phyloP scores from a whole-genome alignment of 2,329 filamentous ascomycete species.

The Aureobasidium sp. region DNA sequence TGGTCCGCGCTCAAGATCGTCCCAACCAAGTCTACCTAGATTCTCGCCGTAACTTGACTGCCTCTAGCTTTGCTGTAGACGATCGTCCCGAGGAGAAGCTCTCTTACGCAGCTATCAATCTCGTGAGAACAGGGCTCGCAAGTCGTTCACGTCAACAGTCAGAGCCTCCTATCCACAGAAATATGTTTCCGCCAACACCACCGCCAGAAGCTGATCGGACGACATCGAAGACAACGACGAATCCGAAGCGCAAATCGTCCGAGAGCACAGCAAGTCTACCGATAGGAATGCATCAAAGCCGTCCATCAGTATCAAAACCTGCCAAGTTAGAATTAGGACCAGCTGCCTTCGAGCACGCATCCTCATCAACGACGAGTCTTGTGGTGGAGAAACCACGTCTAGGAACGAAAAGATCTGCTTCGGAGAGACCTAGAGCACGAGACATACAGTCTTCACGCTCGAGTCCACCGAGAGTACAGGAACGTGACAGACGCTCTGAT shows the following conservation, averaged over 20 bases:
- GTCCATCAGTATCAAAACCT: slow-evolving; percentile 41
- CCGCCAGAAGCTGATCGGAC: slow-evolving; percentile 66
- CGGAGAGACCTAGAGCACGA: slow-evolving; percentile 30
- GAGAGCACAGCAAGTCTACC: slow-evolving; percentile 34
- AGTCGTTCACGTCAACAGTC: slow-evolving; percentile 74
- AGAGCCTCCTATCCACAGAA: slow-evolving; percentile 67
- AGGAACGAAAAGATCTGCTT: slow-evolving; percentile 33
- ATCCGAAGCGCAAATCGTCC: slow-evolving; percentile 29
- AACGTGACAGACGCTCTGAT: not conserved
- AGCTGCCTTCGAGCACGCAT: slow-evolving; percentile 36
- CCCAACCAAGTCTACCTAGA: slow-evolving; percentile 21
- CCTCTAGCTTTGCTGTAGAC: slow-evolving; percentile 52
- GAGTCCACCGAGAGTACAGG: not conserved
- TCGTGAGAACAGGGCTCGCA: slow-evolving; percentile 77
- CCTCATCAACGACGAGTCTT: not conserved
- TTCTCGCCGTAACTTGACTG: slow-evolving; percentile 23
- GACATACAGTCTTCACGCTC: not conserved
- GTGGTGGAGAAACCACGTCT: slow-evolving; percentile 24
- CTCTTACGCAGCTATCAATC: slow-evolving; percentile 85
- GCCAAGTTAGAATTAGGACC: slow-evolving; percentile 42
- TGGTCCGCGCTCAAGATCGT: slow-evolving; percentile 62
- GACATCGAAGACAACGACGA: slow-evolving; percentile 15
- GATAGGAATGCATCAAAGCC: slow-evolving; percentile 37
- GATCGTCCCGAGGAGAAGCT: slow-evolving; percentile 77
- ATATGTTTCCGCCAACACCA: slow-evolving; percentile 94